Evolutionary conservation across 179 eudicot species (phyloP).

Genomic region (Carnegiea gigantea): DNA sequence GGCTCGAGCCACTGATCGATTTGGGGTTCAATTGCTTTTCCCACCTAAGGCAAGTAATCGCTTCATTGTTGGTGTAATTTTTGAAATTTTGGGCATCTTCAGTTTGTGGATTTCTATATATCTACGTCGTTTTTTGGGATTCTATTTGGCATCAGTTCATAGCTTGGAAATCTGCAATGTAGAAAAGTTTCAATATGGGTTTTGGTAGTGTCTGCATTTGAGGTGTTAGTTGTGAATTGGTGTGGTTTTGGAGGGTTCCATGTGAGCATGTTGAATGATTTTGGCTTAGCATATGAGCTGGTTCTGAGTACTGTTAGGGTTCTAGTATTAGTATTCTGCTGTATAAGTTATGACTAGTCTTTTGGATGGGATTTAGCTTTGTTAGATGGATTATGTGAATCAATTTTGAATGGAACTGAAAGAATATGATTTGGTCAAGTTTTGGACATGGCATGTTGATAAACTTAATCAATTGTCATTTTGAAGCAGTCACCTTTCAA

Average conservation of each 20-base stretch:
- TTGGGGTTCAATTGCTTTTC: conserved; percentile 58
- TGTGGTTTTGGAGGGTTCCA: neutral
- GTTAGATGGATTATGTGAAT: too few relatives aligned
- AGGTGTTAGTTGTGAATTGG: neutral
- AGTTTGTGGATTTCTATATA: neutral
- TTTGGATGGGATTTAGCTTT: too few relatives aligned
- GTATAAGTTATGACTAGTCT: too few relatives aligned
- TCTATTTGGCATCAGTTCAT: conserved; percentile 3
- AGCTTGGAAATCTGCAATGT: neutral
- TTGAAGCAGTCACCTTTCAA: neutral
- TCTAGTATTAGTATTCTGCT: neutral
- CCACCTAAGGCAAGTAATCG: conserved; percentile 55
- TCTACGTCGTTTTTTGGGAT: neutral
- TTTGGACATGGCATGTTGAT: neutral
- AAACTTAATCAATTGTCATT: neutral
- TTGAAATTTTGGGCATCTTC: neutral
- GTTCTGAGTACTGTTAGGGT: neutral
- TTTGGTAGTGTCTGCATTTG: conserved; percentile 5
- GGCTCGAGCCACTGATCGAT: conserved; percentile 76
- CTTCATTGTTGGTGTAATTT: neutral
- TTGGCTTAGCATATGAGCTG: neutral
- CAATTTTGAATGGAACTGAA: neutral
- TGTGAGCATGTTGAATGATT: neutral
- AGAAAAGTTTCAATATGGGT: neutral
- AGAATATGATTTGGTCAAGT: neutral